Evolutionary conservation across 2,329 filamentous ascomycete species (phyloP), one percentile per base, ranked within the genome.

Genomic region (Macroventuria anomochaeta): DNA sequence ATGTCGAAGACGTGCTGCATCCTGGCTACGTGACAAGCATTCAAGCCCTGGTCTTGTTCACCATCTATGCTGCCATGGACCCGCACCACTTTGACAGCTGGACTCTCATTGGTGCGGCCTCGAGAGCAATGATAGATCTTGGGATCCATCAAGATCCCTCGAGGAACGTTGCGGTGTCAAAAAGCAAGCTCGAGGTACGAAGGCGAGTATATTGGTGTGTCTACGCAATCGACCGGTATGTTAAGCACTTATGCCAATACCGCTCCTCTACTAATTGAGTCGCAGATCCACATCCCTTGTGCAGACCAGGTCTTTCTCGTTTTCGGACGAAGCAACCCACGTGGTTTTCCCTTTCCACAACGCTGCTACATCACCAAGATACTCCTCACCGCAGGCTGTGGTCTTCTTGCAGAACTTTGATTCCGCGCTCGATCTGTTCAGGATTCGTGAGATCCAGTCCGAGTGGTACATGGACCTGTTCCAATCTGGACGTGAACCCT

Each of bases 81-180:
- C 93, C 93, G 2, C 85, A 88, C 34, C 91, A 96, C 69, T 97
- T 96, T 68, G 92, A 96, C 68, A 91, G 89, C 65, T 97, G 95
- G 93, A 93, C 95, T 60, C 77, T 97, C 57, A 90, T 97, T 50
- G 95, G 93, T 6, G 93, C 95, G 71, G 93, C 93, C 6, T 90
- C 90, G 33, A 86, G 93, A 53, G 90, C 92, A 5, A 87, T 93
- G 68, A 84, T 97, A 18, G 95, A 99, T 76, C 78, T 97, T 25
- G 95, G 95, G 7, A 87, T 96, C 53, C 95, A 97, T 73, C 93
- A 97, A 75, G 93, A 97, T 63, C 91, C 92, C 3, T 88, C 90
- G 0, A 81, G 84, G 51, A 87, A 88, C 57, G 83, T 88, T 13
- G 77, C 85, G 23, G 82, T 87, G 10, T 86, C 91, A 52, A 88